These are phyloP conservation scores for Alternaria novae-zelandiae DNA, from an alignment of 2,329 filamentous ascomycete genomes.

Conservation along the genomic window DNA sequence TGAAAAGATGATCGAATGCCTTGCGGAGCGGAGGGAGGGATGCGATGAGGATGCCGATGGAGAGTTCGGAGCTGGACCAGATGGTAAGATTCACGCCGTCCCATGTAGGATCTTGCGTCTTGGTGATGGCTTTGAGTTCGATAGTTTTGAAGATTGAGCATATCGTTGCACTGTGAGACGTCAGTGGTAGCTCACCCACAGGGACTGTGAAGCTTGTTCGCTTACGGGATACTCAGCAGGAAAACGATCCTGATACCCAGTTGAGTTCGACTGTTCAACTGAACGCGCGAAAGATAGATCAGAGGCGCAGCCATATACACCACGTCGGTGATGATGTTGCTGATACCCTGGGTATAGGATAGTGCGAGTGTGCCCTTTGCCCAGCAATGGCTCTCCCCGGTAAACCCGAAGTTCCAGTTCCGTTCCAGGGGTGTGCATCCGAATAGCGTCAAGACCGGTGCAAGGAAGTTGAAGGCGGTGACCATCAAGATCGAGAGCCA, in stretches of 20 bases:
- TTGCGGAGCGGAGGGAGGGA: slow-evolving; percentile 37
- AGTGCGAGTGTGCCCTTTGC: slow-evolving; percentile 25
- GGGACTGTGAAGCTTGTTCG: too few relatives aligned
- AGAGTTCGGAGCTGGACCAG: slow-evolving; percentile 34
- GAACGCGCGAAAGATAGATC: slow-evolving; percentile 33
- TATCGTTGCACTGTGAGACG: slow-evolving; percentile 28
- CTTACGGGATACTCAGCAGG: slow-evolving; percentile 38
- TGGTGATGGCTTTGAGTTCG: slow-evolving; percentile 28
- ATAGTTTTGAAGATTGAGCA: slow-evolving; percentile 39
- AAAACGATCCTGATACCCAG: slow-evolving; percentile 39
- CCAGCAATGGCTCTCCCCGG: slow-evolving; percentile 28
- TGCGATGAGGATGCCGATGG: slow-evolving; percentile 29
- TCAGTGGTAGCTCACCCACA: not conserved
- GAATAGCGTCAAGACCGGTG: slow-evolving; percentile 32
- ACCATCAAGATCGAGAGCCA: slow-evolving; percentile 38
- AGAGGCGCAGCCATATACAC: slow-evolving; percentile 38
- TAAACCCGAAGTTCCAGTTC: slow-evolving; percentile 34
- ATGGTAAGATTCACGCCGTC: slow-evolving; percentile 33
- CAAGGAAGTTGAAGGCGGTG: slow-evolving; percentile 35
- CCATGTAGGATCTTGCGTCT: slow-evolving; percentile 33
- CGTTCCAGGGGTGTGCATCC: slow-evolving; percentile 34
- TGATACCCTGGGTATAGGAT: slow-evolving; percentile 34
- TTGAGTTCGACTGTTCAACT: slow-evolving; percentile 32
- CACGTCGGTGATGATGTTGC: slow-evolving; percentile 38
- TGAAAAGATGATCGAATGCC: slow-evolving; percentile 28